These are phyloP conservation scores for Spergularia bocconei DNA, from an alignment of 148 eudicot genomes.

Conservation along the genomic window DNA sequence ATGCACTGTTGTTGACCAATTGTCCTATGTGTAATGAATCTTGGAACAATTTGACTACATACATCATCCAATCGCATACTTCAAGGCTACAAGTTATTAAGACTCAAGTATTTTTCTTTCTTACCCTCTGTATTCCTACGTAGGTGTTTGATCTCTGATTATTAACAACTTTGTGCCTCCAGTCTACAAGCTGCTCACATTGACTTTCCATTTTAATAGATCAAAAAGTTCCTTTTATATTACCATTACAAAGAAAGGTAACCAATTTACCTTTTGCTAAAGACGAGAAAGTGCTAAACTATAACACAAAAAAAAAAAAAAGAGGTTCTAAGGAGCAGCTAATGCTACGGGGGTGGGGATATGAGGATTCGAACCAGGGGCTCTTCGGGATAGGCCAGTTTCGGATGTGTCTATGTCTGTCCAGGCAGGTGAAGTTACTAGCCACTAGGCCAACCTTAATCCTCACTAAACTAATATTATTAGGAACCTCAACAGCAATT, in stretches of 20 bases:
- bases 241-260: background rate
- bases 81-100: background rate
- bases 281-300: no score
- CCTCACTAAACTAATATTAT: background rate
- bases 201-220: background rate
- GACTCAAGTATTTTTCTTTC: background rate
- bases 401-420: no score
- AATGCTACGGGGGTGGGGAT: no score
- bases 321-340: no score
- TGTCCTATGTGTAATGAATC: background rate
- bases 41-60: background rate
- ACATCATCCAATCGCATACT: no score
- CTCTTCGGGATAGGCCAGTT: no score
- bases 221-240: background rate
- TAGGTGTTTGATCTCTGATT: background rate
- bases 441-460: no score
- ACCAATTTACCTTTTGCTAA: background rate
- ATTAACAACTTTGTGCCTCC: background rate
- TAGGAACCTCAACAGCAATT: background rate
- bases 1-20: background rate
- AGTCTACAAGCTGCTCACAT: background rate
- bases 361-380: no score
- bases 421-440: no score
- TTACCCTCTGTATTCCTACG: background rate
- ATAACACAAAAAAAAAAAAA: no score